phyloP scores from a whole-genome alignment of 1,284 basidiomycete species.

The Ceratobasidium sp. region DNA sequence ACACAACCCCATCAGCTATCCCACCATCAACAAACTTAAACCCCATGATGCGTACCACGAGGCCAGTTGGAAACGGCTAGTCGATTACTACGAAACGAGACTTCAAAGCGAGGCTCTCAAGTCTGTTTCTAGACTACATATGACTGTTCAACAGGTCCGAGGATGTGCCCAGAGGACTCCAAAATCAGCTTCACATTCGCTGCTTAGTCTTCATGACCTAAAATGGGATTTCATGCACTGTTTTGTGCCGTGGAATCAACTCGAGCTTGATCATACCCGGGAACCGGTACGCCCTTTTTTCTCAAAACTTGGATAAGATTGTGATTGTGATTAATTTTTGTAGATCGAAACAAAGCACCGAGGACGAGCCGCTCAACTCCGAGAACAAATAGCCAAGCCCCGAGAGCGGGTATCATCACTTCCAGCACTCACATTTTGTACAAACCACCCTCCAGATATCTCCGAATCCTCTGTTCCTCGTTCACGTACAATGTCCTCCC shows the following conservation, averaged over 20 bases:
- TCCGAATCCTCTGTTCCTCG: too few species aligned
- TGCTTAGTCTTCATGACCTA: neutral
- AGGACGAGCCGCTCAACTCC: too few species aligned
- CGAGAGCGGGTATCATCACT: too few species aligned
- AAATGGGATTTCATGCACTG: neutral
- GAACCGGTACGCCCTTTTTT: neutral
- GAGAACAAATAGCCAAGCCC: too few species aligned
- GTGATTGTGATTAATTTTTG: too few species aligned
- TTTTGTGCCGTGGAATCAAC: neutral
- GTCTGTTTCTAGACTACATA: neutral
- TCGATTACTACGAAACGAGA: constrained; percentile 3
- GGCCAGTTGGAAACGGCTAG: neutral
- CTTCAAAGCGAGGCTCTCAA: neutral
- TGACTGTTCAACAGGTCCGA: neutral
- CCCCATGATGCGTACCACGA: constrained; percentile 1
- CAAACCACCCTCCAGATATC: too few species aligned
- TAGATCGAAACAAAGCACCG: too few species aligned
- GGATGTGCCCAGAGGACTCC: neutral
- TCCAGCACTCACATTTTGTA: too few species aligned
- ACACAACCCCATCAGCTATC: neutral
- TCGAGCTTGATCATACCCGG: neutral
- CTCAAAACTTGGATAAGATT: too few species aligned
- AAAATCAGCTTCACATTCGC: neutral
- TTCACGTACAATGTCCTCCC: too few species aligned
- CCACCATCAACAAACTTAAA: neutral